Base-by-base conservation (phyloP, 495 filamentous ascomycete species). In the Penicillium canariense region DNA sequence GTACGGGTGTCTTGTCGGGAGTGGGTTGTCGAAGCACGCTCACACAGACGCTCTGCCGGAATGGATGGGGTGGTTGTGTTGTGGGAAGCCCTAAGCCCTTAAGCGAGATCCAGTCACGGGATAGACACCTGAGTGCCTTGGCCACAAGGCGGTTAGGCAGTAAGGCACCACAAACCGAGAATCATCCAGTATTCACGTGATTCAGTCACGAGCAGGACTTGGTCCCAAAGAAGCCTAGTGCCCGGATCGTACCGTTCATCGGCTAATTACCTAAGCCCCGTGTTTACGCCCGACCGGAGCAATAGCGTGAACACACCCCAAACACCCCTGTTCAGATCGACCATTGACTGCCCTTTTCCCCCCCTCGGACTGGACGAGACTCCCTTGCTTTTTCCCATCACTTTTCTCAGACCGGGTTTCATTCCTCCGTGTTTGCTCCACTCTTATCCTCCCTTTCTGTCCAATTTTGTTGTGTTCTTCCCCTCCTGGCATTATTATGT, bases 1-100 rank as follows among this genome's bases (percentile, higher is more conserved):
- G 73, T 76, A 76, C 72, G 55, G 65, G 74, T 72, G 68, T 69
- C 59, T 72, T 76, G 71, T 73, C 69, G 73, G 69, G 61, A 69
- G 67, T 74, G 68, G 72, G 70, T 74, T 72, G 72, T 72, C 69
- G 68, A 67, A 72, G 65, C 68, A 68, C 69, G 63, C 64, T 67
- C 64, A 59, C 65, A 52, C 62, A 63, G 59, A 69, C 62, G 61
- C 64, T 63, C 67, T 66, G 55, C 67, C 60, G 68, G 68, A 68
- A 71, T 69, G 70, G 63, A 67, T 61, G 58, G n/a, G 60, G 64
- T 70, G 63, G 66, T 68, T 70, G 67, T 71, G 71, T 73, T 77
- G 70, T 73, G 73, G 67, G 67, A 70, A 74, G 68, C 72, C 72
- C 72, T 75, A 73, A 63, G 58, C 67, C 69, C 67, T 69, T 76